Evolutionary conservation across 2,329 filamentous ascomycete genomes (phyloP).

Genomic region (Fusarium duplospermum): DNA sequence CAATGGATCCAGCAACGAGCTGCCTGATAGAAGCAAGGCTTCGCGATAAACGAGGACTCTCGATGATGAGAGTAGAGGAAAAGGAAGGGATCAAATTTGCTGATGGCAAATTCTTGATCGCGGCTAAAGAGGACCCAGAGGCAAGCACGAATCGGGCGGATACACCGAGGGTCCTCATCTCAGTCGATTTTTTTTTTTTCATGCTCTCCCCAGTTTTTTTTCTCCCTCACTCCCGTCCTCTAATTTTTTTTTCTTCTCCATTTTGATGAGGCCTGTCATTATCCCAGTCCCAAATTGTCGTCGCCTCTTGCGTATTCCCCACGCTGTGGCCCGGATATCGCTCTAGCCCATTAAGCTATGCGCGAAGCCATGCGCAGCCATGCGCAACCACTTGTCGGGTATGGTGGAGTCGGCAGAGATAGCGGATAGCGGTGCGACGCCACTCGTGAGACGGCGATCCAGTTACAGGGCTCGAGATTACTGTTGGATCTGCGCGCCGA

Average conservation of each 20-base stretch:
- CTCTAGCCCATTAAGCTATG: slow-evolving; percentile 24
- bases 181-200: slow-evolving; percentile 23
- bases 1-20: slow-evolving; percentile 23
- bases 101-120: slow-evolving; percentile 36
- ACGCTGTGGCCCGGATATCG: slow-evolving; percentile 24
- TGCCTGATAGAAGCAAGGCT: slow-evolving; percentile 18
- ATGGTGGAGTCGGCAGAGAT: slow-evolving; percentile 39
- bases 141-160: slow-evolving; percentile 33
- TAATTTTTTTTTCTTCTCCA: background rate
- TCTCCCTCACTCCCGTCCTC: slow-evolving; percentile 1
- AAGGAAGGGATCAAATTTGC: slow-evolving; percentile 32
- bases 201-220: slow-evolving; percentile 27
- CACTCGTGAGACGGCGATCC: slow-evolving; percentile 18
- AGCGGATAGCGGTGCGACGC: slow-evolving; percentile 30
- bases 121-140: slow-evolving; percentile 17
- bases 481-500: slow-evolving; percentile 5
- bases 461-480: slow-evolving; percentile 21
- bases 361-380: slow-evolving; percentile 26
- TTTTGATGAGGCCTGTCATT: slow-evolving; percentile 15
- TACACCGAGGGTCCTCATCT: slow-evolving; percentile 30
- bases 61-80: slow-evolving; percentile 14
- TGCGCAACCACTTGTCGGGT: slow-evolving; percentile 24
- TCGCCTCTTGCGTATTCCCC: slow-evolving; percentile 26
- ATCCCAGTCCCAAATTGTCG: slow-evolving; percentile 26
- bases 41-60: slow-evolving; percentile 9